Evolutionary conservation across 2,329 filamentous ascomycete species (phyloP).

Genomic region (Lasiodiplodia citricola): DNA sequence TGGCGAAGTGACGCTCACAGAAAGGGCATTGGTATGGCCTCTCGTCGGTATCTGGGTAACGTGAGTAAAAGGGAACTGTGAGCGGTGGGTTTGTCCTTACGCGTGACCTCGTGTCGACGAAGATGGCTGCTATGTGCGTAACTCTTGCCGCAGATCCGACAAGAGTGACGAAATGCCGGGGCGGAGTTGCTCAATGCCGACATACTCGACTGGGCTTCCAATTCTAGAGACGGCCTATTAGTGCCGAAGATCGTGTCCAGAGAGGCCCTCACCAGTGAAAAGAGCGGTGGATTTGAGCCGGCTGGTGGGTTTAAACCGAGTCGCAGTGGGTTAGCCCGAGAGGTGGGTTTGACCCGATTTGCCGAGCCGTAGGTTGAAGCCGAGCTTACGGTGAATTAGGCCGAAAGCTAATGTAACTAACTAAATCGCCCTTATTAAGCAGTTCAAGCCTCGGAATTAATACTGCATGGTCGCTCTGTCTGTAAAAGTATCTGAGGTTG

Average conservation of each 20-base stretch:
- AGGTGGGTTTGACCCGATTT: not conserved
- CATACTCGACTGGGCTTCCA: not conserved
- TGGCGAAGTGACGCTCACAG: not conserved
- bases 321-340: too few species aligned
- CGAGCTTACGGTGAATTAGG: not conserved
- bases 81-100: not conserved
- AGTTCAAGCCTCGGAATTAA: too few species aligned
- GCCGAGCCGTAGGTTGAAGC: not conserved
- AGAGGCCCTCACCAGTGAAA: not conserved
- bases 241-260: too few species aligned
- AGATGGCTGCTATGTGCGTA: not conserved
- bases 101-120: too few species aligned
- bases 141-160: not conserved
- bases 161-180: not conserved
- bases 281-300: not conserved
- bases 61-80: not conserved
- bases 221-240: too few species aligned
- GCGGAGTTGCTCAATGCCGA: not conserved
- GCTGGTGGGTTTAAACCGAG: not conserved
- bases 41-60: not conserved
- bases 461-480: too few species aligned
- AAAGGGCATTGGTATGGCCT: not conserved
- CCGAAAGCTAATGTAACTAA: too few species aligned
- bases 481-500: too few species aligned
- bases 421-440: too few species aligned